Conservation (phyloP, 805 yeast species). For the Wickerhamomyces xylosicus region DNA sequence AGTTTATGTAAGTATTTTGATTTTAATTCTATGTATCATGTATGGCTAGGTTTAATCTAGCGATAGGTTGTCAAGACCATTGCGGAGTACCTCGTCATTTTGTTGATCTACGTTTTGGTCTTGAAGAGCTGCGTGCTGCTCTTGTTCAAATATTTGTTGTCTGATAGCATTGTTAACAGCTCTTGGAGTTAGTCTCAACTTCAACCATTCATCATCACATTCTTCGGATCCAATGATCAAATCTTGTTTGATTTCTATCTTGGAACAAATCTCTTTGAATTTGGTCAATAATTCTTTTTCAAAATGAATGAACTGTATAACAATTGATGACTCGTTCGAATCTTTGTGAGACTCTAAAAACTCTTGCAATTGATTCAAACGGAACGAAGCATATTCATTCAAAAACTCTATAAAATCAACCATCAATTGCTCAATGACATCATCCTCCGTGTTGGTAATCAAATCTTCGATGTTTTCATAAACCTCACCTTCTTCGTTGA, state of each 20-base stretch:
- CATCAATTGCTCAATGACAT: constrained; percentile 12
- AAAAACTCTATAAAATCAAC: constrained; percentile 13
- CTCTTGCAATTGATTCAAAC: not conserved
- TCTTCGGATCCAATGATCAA: constrained; percentile 14
- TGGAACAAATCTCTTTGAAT: constrained; percentile 3
- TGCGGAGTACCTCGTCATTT: too few species aligned
- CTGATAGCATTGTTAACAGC: constrained; percentile 6
- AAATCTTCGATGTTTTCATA: constrained; percentile 5
- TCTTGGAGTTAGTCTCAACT: constrained; percentile 15
- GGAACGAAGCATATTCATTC: constrained; percentile 4
- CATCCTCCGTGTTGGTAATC: constrained; percentile 10
- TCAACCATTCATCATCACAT: constrained; percentile 16
- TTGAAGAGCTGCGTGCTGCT: too few species aligned
- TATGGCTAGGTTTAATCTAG: not conserved
- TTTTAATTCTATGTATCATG: not conserved
- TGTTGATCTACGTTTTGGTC: too few species aligned
- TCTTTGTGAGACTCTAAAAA: not conserved
- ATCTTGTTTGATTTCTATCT: constrained; percentile 7
- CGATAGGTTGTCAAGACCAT: not conserved
- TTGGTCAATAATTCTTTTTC: constrained; percentile 9
- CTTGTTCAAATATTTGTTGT: not conserved
- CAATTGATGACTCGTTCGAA: constrained; percentile 6
- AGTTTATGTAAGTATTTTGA: too few species aligned
- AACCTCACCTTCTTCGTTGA: constrained; percentile 7
- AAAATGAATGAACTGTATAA: constrained; percentile 9